Percentiles rank a stretch among this genome's conserved stretches.
These are phyloP conservation scores for Madurella fahalii DNA, from an alignment of 2,329 filamentous ascomycete species.

Conservation along the genomic window DNA sequence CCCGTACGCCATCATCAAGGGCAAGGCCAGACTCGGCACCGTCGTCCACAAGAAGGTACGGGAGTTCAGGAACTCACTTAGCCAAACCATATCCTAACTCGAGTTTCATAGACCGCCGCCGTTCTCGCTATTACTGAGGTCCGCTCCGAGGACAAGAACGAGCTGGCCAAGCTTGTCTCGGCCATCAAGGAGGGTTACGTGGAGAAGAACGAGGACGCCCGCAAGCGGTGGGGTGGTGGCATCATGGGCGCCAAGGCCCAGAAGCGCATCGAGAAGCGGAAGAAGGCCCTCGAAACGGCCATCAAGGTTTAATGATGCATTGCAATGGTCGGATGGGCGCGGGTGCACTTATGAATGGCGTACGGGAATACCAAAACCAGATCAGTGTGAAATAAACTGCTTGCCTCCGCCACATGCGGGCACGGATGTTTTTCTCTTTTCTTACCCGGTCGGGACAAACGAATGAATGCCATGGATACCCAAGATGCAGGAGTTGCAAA, in stretches of 20 bases:
- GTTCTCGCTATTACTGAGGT: constrained; percentile 96
- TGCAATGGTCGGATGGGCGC: constrained; percentile 26
- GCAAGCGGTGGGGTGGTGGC: constrained; percentile 97
- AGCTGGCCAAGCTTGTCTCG: constrained; percentile 93
- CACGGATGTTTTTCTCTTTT: constrained; percentile 15
- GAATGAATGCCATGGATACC: constrained; percentile 23
- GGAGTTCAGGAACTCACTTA: neutral
- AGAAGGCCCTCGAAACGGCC: constrained; percentile 88
- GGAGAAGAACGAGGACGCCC: constrained; percentile 88
- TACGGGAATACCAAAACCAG: constrained; percentile 35
- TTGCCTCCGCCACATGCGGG: constrained; percentile 25
- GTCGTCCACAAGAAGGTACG: constrained; percentile 98
- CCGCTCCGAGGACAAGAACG: constrained; percentile 95
- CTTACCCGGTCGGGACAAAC: constrained; percentile 17
- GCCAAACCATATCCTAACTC: neutral
- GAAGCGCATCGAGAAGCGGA: constrained; percentile 73
- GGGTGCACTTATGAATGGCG: constrained; percentile 32
- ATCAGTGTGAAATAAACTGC: constrained; percentile 28
- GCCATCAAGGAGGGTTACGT: constrained; percentile 97
- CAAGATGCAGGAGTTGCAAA: constrained; percentile 12
- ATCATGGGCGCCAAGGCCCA: constrained; percentile 98
- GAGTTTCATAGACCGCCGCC: constrained; percentile 72
- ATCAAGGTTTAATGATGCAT: constrained; percentile 83
- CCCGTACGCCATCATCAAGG: constrained; percentile 98
- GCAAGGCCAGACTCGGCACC: constrained; percentile 97